A percentile compares a stretch with the other conserved stretches of the same genome.
These are phyloP conservation scores for Themeda triandra DNA, from an alignment of 176 grass and related monocot genomes.

Conservation along the genomic window DNA sequence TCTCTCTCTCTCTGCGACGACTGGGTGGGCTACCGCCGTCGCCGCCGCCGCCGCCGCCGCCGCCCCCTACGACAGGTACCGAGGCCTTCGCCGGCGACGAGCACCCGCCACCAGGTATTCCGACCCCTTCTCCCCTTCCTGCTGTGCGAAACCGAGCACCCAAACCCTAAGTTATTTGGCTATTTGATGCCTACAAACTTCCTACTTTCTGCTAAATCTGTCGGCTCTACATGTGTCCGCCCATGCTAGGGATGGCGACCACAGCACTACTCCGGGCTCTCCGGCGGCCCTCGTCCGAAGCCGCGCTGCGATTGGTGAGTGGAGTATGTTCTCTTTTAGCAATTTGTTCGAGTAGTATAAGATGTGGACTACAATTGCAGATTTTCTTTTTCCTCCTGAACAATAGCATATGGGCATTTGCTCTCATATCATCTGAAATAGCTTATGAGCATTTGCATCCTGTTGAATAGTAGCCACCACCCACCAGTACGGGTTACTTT, in stretches of 20 bases:
- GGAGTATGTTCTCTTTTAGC: neutral
- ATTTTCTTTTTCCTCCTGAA: neutral
- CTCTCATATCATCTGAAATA: neutral
- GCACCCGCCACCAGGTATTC: neutral
- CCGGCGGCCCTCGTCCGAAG: slow-evolving; percentile 33
- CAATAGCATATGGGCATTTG: neutral
- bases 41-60: neutral
- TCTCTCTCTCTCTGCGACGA: neutral
- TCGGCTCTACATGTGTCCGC: neutral
- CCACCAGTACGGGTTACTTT: neutral
- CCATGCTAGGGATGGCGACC: slow-evolving; percentile 42
- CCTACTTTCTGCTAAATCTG: neutral
- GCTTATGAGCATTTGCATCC: neutral
- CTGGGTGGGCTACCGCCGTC: neutral
- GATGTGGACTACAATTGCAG: neutral
- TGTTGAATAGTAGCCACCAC: neutral
- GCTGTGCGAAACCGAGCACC: neutral
- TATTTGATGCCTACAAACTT: neutral
- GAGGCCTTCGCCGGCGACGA: neutral
- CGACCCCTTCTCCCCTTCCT: neutral
- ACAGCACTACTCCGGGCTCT: slow-evolving; percentile 50
- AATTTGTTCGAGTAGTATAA: neutral
- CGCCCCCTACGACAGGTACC: neutral
- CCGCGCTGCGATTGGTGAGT: slow-evolving; percentile 47
- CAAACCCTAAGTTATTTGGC: neutral